phyloP scores from a whole-genome alignment of 495 filamentous ascomycete genomes.

The Talaromyces proteolyticus region DNA sequence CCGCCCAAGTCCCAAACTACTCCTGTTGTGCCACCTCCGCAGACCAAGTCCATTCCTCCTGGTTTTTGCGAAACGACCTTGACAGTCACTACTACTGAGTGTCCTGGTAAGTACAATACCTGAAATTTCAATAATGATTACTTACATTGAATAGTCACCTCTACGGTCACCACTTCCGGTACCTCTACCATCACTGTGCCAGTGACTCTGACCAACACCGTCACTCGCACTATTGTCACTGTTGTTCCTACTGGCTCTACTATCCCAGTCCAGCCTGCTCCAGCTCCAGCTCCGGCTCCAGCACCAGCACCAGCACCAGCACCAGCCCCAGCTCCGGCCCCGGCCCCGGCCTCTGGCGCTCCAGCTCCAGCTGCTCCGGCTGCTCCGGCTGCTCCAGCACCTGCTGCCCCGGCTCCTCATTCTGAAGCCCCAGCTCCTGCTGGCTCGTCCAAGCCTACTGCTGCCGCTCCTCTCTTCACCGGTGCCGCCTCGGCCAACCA shows the following conservation, averaged over 20 bases:
- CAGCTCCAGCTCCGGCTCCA: not conserved
- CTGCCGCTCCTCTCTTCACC: not conserved
- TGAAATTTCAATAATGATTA: not conserved
- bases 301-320: not conserved
- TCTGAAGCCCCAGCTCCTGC: not conserved
- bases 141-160: slow-evolving; percentile 1
- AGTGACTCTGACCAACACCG: slow-evolving; percentile 4
- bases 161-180: slow-evolving; percentile 1
- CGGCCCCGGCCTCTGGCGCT: not conserved
- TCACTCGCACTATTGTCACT: slow-evolving; percentile 5
- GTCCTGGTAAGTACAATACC: not conserved
- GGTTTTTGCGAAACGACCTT: slow-evolving; percentile 4
- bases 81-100: slow-evolving; percentile 6
- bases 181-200: slow-evolving; percentile 2
- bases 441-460: not conserved
- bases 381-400: not conserved
- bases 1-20: slow-evolving; percentile 4
- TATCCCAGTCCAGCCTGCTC: not conserved
- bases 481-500: slow-evolving; percentile 3
- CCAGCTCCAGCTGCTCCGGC: not conserved
- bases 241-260: slow-evolving; percentile 3
- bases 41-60: not conserved
- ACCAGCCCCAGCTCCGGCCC: not conserved
- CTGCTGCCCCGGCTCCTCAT: not conserved
- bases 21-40: slow-evolving; percentile 5